Conservation (phyloP, 169 alveolate species). For the Eimeria zaria region DNA sequence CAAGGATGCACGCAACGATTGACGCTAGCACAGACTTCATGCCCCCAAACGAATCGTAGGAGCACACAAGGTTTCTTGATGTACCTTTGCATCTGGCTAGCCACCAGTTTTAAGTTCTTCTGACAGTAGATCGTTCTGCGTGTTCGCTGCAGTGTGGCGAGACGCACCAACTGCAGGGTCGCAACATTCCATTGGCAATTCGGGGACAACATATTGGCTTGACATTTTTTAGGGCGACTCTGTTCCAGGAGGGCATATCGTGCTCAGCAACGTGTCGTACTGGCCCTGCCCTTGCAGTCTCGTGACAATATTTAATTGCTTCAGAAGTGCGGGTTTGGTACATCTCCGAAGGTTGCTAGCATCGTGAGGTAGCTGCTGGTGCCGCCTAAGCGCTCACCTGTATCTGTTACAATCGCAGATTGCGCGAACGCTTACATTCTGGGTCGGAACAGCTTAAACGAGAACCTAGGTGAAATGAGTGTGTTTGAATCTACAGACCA, state of each 20-base stretch:
- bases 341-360: not conserved
- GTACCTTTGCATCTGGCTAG: not conserved
- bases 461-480: not conserved
- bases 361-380: not conserved
- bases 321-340: not conserved
- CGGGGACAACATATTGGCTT: not conserved
- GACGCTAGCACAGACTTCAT: not conserved
- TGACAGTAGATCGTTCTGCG: not conserved
- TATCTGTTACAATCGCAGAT: not conserved
- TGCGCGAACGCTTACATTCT: conserved; percentile 1
- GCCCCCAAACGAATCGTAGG: not conserved
- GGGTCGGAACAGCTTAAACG: not conserved
- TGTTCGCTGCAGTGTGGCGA: not conserved
- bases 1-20: not conserved
- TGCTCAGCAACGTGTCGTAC: not conserved
- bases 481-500: no score
- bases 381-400: not conserved
- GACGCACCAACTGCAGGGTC: not conserved
- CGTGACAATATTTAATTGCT: not conserved
- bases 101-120: not conserved
- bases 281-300: not conserved
- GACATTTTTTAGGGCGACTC: not conserved
- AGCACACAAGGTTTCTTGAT: not conserved
- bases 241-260: not conserved
- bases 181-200: not conserved